Evolutionary conservation across 345 rosid genomes (phyloP).

Genomic region (Salix koriyanagi): DNA sequence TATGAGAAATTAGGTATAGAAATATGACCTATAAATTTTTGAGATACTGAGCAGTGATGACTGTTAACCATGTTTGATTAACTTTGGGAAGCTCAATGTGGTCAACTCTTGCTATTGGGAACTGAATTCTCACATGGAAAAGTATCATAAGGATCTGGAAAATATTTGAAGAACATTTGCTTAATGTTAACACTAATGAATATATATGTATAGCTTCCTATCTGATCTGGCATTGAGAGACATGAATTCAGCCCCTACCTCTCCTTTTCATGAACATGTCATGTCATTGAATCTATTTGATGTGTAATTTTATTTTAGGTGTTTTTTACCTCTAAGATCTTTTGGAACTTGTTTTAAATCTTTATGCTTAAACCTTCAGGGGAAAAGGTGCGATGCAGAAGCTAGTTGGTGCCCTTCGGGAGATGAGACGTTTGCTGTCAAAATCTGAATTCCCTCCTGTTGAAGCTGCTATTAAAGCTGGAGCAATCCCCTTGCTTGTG

Average conservation of each 20-base stretch:
- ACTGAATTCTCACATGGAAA: background rate
- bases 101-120: background rate
- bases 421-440: slow-evolving; percentile 79
- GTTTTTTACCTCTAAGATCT: background rate
- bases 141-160: background rate
- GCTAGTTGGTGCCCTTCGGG: slow-evolving; percentile 71
- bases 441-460: slow-evolving; percentile 80
- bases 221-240: background rate
- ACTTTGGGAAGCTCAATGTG: too few species aligned
- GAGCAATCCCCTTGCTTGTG: slow-evolving; percentile 82
- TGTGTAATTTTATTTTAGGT: background rate
- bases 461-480: slow-evolving; percentile 71
- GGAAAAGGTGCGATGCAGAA: slow-evolving; percentile 90
- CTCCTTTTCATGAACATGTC: background rate
- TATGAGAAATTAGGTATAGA: too few species aligned
- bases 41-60: too few species aligned
- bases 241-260: background rate
- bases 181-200: background rate
- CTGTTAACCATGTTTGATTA: too few species aligned
- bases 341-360: slow-evolving; percentile 11
- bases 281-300: background rate
- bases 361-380: slow-evolving; percentile 35
- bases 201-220: background rate
- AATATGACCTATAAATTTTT: too few species aligned
- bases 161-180: background rate